phyloP scores from a whole-genome alignment of 2,329 filamentous ascomycete genomes.

The Alternaria triticimaculans region DNA sequence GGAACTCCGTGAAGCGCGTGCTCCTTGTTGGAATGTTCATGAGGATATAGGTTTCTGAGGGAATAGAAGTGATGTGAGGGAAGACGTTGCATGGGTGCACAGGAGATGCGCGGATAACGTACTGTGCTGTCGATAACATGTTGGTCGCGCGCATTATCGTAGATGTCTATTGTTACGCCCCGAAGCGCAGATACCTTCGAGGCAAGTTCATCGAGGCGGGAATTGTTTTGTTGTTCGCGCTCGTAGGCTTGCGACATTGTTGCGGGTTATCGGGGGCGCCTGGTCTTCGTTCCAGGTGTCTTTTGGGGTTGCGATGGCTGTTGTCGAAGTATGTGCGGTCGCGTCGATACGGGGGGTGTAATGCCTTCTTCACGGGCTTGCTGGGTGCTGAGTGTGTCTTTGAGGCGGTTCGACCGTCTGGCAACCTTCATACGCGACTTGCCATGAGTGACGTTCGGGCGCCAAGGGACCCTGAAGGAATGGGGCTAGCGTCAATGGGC shows the following conservation, averaged over 20 bases:
- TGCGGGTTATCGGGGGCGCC: not conserved
- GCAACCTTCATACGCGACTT: not conserved
- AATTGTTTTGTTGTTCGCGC: constrained; percentile 84
- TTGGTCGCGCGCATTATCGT: constrained; percentile 91
- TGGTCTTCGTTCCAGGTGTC: not conserved
- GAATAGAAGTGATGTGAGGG: too few relatives aligned
- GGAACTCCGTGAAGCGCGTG: too few relatives aligned
- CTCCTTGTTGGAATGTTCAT: too few relatives aligned
- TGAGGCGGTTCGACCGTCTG: not conserved
- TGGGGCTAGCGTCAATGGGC: constrained; percentile 4
- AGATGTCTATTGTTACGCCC: constrained; percentile 95
- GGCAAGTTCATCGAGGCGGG: constrained; percentile 87
- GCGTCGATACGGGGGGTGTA: not conserved
- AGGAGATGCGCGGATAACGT: too few relatives aligned
- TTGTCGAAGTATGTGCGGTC: not conserved
- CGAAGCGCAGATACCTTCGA: constrained; percentile 91
- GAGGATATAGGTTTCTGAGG: too few relatives aligned
- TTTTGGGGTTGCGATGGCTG: not conserved
- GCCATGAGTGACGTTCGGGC: constrained; percentile 13
- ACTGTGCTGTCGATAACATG: constrained; percentile 89
- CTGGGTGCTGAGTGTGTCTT: not conserved
- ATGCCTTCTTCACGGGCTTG: not conserved
- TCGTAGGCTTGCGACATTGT: constrained; percentile 65
- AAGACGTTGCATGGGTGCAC: too few relatives aligned
- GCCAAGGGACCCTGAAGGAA: constrained; percentile 18